These are phyloP conservation scores for Colletotrichum sp. DNA, from an alignment of 2,329 filamentous ascomycete genomes.

Conservation along the genomic window DNA sequence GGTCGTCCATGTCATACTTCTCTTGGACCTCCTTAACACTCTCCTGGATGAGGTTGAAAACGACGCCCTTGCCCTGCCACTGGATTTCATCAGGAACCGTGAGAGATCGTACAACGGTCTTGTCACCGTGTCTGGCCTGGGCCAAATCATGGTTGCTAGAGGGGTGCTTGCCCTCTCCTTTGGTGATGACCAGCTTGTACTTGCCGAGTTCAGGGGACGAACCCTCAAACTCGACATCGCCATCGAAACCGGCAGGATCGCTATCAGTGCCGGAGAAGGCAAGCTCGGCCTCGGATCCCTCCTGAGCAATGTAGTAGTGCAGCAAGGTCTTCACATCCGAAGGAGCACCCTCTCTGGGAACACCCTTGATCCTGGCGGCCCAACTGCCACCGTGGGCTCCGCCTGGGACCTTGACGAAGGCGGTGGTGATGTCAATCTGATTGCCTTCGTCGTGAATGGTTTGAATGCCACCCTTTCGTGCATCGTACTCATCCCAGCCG, in stretches of 20 bases:
- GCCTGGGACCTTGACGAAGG: constrained; percentile 91
- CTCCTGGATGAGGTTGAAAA: constrained; percentile 60
- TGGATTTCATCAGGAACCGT: constrained; percentile 68
- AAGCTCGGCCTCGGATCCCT: constrained; percentile 72
- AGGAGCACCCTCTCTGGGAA: constrained; percentile 72
- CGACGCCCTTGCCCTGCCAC: constrained; percentile 81
- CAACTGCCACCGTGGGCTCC: constrained; percentile 88
- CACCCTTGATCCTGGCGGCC: constrained; percentile 87
- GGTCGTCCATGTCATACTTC: constrained; percentile 59
- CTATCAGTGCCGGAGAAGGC: constrained; percentile 58
- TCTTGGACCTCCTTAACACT: constrained; percentile 55
- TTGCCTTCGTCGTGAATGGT: constrained; percentile 91
- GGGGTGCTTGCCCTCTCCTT: constrained; percentile 68
- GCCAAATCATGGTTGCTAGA: constrained; percentile 70
- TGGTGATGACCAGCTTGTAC: constrained; percentile 80
- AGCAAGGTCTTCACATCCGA: constrained; percentile 75
- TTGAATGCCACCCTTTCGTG: constrained; percentile 84
- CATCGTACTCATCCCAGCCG: constrained; percentile 97
- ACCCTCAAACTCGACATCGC: constrained; percentile 74
- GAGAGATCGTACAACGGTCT: constrained; percentile 78
- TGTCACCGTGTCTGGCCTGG: constrained; percentile 73
- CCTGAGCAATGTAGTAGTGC: constrained; percentile 82
- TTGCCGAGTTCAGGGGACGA: constrained; percentile 74
- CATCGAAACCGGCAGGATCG: constrained; percentile 54
- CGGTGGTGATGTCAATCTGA: constrained; percentile 86